These are phyloP conservation scores for Botryotinia globosa DNA, from an alignment of 2,329 filamentous ascomycete species.

Conservation along the genomic window DNA sequence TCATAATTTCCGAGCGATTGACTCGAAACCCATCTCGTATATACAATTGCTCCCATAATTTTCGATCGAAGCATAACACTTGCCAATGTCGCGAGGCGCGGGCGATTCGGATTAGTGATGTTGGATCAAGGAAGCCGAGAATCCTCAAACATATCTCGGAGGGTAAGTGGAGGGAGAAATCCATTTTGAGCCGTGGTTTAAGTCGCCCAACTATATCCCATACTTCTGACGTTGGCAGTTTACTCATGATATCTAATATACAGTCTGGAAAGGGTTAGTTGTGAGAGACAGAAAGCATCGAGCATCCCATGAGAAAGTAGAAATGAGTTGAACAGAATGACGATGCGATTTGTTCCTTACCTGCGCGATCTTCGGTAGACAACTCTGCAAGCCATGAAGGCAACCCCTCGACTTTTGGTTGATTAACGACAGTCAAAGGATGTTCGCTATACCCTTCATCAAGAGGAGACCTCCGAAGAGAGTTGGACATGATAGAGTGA, in stretches of 20 bases:
- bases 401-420: slow-evolving; percentile 21
- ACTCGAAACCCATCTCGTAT: slow-evolving; percentile 82
- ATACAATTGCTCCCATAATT: slow-evolving; percentile 83
- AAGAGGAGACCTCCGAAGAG: slow-evolving; percentile 29
- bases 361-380: slow-evolving; percentile 32
- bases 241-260: slow-evolving; percentile 72
- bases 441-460: slow-evolving; percentile 41
- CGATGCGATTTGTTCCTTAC: slow-evolving; percentile 24
- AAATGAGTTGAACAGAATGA: not conserved
- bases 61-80: slow-evolving; percentile 73
- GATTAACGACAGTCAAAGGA: slow-evolving; percentile 32
- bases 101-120: slow-evolving; percentile 76
- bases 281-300: not conserved
- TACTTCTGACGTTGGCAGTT: slow-evolving; percentile 76
- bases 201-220: slow-evolving; percentile 77
- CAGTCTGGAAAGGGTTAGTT: slow-evolving; percentile 56
- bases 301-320: not conserved
- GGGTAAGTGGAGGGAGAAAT: slow-evolving; percentile 82
- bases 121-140: slow-evolving; percentile 78
- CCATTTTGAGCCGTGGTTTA: slow-evolving; percentile 83
- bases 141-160: slow-evolving; percentile 89
- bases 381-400: slow-evolving; percentile 32
- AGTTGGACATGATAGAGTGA: slow-evolving; percentile 4
- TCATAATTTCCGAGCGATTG: slow-evolving; percentile 60
- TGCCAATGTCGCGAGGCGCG: slow-evolving; percentile 81